phyloP scores from a whole-genome alignment of 2,329 filamentous ascomycete species.

The Microcera coccophila region DNA sequence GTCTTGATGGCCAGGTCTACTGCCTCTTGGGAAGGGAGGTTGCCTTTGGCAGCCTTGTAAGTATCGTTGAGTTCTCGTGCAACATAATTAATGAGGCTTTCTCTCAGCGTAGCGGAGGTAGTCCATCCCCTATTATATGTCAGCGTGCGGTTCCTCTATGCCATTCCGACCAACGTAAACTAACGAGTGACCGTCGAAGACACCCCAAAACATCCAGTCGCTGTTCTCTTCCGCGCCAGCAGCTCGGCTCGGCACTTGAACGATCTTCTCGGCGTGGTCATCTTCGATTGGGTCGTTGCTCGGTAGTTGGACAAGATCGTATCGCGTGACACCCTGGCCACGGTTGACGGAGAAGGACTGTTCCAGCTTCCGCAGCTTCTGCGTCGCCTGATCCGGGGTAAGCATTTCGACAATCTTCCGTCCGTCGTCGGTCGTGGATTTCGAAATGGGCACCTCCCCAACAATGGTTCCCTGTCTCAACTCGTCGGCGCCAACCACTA shows the following conservation, averaged over 20 bases:
- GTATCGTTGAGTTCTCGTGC: slow-evolving; percentile 89
- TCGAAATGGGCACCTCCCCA: slow-evolving; percentile 81
- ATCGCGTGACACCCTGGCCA: slow-evolving; percentile 86
- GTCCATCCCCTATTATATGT: slow-evolving; percentile 75
- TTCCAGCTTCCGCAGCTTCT: slow-evolving; percentile 83
- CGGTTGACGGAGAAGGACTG: slow-evolving; percentile 87
- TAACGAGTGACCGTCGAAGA: slow-evolving; percentile 95
- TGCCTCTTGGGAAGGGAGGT: slow-evolving; percentile 69
- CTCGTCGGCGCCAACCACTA: slow-evolving; percentile 86
- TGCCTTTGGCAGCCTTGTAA: slow-evolving; percentile 67
- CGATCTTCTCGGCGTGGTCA: slow-evolving; percentile 96
- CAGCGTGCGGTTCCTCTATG: slow-evolving; percentile 2
- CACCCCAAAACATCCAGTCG: slow-evolving; percentile 99
- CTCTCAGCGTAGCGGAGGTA: slow-evolving; percentile 90
- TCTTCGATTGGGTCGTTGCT: slow-evolving; percentile 98
- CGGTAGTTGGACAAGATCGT: slow-evolving; percentile 89
- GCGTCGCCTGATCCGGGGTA: slow-evolving; percentile 86
- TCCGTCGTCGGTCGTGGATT: slow-evolving; percentile 80
- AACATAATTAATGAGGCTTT: slow-evolving; percentile 87
- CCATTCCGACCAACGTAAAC: slow-evolving; percentile 27
- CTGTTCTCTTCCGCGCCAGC: slow-evolving; percentile 46
- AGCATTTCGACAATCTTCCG: slow-evolving; percentile 92
- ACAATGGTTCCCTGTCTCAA: slow-evolving; percentile 84
- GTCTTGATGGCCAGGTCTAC: slow-evolving; percentile 90
- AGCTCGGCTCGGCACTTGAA: slow-evolving; percentile 70